A percentile compares a stretch with the other conserved stretches of the same genome.
These are phyloP conservation scores for Globisporangium barbulae DNA, from an alignment of 352 stramenopile species.

Conservation along the genomic window DNA sequence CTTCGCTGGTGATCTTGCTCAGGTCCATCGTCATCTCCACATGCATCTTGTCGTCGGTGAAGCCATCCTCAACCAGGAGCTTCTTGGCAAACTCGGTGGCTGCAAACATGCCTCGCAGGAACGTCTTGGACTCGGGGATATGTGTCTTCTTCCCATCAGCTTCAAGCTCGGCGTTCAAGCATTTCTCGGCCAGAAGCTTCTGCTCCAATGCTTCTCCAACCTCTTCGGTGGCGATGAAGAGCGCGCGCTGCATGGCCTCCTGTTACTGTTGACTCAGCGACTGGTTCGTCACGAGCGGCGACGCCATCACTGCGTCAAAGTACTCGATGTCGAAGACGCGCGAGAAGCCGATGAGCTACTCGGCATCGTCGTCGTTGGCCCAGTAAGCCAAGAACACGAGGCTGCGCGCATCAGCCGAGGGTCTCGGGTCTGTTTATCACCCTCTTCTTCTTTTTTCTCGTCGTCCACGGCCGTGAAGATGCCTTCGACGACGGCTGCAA, in stretches of 20 bases:
- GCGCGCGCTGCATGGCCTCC: neutral
- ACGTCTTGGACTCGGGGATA: neutral
- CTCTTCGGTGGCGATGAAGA: neutral
- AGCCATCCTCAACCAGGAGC: neutral
- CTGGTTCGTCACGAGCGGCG: neutral
- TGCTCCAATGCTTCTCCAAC: neutral
- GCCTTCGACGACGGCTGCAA: neutral
- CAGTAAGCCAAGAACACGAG: neutral
- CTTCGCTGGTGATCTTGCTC: neutral
- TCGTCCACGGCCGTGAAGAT: neutral
- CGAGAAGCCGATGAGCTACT: neutral
- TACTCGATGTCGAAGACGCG: neutral
- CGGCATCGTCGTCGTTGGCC: neutral
- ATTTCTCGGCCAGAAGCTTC: neutral
- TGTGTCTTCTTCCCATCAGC: neutral
- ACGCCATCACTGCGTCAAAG: neutral
- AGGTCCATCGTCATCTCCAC: conserved; percentile 10
- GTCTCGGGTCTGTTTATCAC: neutral
- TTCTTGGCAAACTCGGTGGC: conserved; percentile 9
- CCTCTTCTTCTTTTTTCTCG: too few relatives aligned
- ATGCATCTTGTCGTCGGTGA: neutral
- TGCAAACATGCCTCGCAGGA: neutral
- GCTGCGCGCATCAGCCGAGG: neutral
- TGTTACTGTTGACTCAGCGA: neutral
- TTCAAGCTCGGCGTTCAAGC: neutral